Percentiles rank a stretch among this genome's conserved stretches.
Evolutionary conservation across 1,139 yeast species (phyloP).

Genomic region (Suhomyces chickasaworum): DNA sequence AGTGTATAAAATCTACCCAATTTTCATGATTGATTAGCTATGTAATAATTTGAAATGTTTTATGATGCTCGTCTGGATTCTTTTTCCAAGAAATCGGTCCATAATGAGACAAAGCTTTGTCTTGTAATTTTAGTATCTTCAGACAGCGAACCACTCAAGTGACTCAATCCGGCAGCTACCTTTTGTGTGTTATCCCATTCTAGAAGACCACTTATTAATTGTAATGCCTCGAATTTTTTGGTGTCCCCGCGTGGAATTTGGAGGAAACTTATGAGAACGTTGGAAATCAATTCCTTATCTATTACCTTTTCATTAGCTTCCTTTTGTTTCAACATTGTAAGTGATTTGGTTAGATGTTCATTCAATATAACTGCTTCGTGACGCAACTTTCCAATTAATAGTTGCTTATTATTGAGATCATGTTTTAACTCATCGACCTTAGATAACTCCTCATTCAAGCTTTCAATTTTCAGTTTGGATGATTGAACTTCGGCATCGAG

Average conservation of each 20-base stretch:
- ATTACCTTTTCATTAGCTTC: conserved; percentile 65
- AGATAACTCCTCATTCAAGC: conserved; percentile 8
- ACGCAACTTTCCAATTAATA: conserved; percentile 83
- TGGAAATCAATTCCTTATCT: conserved; percentile 86
- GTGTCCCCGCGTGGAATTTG: conserved; percentile 91
- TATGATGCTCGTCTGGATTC: conserved; percentile 44
- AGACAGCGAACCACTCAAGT: conserved; percentile 32
- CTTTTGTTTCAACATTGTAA: conserved; percentile 74
- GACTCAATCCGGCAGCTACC: conserved; percentile 77
- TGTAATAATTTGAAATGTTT: background rate
- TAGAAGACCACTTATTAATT: conserved; percentile 76
- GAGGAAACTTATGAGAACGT: conserved; percentile 79
- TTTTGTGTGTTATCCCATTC: conserved; percentile 87
- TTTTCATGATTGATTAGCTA: background rate
- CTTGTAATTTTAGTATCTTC: conserved; percentile 34
- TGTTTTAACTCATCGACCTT: conserved; percentile 27
- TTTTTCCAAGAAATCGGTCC: conserved; percentile 88
- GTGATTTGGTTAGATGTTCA: conserved; percentile 90
- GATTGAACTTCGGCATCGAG: conserved; percentile 22
- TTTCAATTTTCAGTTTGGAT: conserved; percentile 14
- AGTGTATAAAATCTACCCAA: no score
- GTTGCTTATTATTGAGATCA: conserved; percentile 66
- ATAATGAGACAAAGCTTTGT: conserved; percentile 79
- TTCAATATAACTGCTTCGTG: conserved; percentile 95
- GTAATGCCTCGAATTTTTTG: conserved; percentile 89